Base-by-base conservation (phyloP, 2,329 filamentous ascomycete genomes). In the Blumeria hordei region DNA sequence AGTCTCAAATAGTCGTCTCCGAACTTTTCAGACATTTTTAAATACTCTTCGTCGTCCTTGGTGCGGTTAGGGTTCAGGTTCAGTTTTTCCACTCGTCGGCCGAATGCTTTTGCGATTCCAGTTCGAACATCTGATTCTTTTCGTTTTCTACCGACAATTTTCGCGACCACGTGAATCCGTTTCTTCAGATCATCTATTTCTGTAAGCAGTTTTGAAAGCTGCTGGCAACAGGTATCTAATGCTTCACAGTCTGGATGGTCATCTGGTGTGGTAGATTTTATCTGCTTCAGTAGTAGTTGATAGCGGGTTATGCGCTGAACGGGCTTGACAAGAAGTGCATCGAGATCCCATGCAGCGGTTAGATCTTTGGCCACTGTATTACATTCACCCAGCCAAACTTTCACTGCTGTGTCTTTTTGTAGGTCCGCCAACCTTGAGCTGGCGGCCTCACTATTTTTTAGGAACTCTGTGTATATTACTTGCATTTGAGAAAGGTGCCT, bases 101-200 rank as follows among this genome's bases (percentile, higher is more conserved):
- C 87, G 68, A 96, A 93, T 1, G 87, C 87, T 63, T 93, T 88
- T 18, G 86, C 85, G 54, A 95, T 73, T n/a, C 41, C 41, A 14
- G 39, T 44, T 28, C 85, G 85, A 58, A 92, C 82, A 66, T 94
- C 87, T 0, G 86, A 90, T 60, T 94, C 86, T 64, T 93, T 93
- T 60, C 85, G 80, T 66, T 90, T 90, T 56, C 86, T 76, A 44
- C 67, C 76, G 34, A 95, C 85, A 56, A 93, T 88, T 67, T 93
- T 84, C 3, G 87, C 88, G 28, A 96, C 85, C 50, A 94, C 77
- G 67, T 95, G 87, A 57, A 90, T 88, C 54, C 93, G 88, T 69
- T 90, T 93, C 71, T 95, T 96, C 55, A 88, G 81, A 65, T 93
- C 88, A 69, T 98, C 94, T 67, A 96, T 96, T 58, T 90, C 84